Base-by-base conservation (phyloP, 306 rosid genomes). In the Chamaecrista fasciculata region DNA sequence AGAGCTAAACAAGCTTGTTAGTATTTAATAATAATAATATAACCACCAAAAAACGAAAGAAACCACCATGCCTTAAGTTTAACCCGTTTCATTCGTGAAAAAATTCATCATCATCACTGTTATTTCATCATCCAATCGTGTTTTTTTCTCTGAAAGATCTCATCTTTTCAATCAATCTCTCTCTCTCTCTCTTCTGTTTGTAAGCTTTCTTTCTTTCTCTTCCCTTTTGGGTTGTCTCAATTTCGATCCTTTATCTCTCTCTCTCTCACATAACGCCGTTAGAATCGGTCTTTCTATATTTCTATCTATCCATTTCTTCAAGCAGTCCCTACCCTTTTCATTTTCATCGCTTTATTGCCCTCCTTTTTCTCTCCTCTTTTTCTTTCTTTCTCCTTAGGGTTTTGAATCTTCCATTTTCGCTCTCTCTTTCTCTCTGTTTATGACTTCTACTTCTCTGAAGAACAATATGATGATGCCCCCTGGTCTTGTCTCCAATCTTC, bases 401-500 rank as follows among this genome's bases (percentile, higher is more conserved):
- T 80, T 78, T 76, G 82, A 78, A 74, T 80, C 59, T 64, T 39
- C 44, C 25, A 21, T 34, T 37, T 76, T 62, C 57, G 50, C 26
- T n/a, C n/a, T 42, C 43, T 36, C 40, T 16, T 11, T 44, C 36
- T 34, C 5, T 19, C 40, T 23, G 19, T 36, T 16, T 47, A 59
- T 78, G 75, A 40, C 82, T 29, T 79, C 89, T 21, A 74, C 84
- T 69, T 66, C 92, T 20, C 68, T 74, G 29, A 81, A 67, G 66
- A 82, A 78, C 66, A 94, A 67, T 51, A 75, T 85, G 73, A 75
- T 85, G 73, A 77, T 91, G 88, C 99, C 97, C 39, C 91, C 97
- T 19, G 99, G 95, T 29, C 81, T 94, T 71, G 96, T 94, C 59
- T 86, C 99, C 70, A 94, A 87, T 82, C 95, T 94, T 1, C 96